Conservation (phyloP, 768 basidiomycete species). For the Xerocomus spinulosus region DNA sequence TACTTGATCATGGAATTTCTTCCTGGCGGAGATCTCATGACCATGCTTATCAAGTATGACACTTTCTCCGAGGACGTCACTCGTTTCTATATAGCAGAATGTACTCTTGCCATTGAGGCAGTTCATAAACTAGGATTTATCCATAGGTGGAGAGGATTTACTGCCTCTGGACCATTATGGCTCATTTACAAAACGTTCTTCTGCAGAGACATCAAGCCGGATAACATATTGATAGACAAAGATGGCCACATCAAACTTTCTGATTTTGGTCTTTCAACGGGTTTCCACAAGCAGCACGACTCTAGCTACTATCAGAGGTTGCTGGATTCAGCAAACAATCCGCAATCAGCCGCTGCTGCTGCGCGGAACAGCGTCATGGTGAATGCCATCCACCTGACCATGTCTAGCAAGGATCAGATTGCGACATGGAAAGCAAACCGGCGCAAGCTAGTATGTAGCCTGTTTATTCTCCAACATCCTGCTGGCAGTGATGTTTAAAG, state of each 20-base stretch:
- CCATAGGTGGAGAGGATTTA: slow-evolving; percentile 62
- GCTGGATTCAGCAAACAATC: slow-evolving; percentile 58
- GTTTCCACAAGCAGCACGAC: slow-evolving; percentile 97
- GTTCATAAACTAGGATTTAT: slow-evolving; percentile 98
- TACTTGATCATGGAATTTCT: slow-evolving; percentile 99
- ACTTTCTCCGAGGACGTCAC: slow-evolving; percentile 98
- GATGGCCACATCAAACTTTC: slow-evolving; percentile 97
- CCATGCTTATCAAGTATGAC: slow-evolving; percentile 99
- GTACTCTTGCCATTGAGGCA: slow-evolving; percentile 94
- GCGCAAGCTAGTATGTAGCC: slow-evolving; percentile 78
- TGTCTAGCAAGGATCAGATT: slow-evolving; percentile 89
- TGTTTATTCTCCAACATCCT: not conserved
- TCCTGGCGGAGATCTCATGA: slow-evolving; percentile 98
- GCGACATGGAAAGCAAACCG: slow-evolving; percentile 99
- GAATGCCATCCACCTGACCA: slow-evolving; percentile 94
- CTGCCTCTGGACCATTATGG: not conserved
- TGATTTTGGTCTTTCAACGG: slow-evolving; percentile 98
- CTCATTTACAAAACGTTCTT: not conserved
- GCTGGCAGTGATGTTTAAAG: too few species aligned
- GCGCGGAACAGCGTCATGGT: slow-evolving; percentile 94
- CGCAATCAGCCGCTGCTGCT: slow-evolving; percentile 38
- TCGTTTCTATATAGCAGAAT: slow-evolving; percentile 98
- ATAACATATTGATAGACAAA: slow-evolving; percentile 90
- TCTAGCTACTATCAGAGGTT: slow-evolving; percentile 91
- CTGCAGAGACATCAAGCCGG: slow-evolving; percentile 93